Evolutionary conservation across 2,329 filamentous ascomycete genomes (phyloP).

Genomic region (Grosmannia clavigera): DNA sequence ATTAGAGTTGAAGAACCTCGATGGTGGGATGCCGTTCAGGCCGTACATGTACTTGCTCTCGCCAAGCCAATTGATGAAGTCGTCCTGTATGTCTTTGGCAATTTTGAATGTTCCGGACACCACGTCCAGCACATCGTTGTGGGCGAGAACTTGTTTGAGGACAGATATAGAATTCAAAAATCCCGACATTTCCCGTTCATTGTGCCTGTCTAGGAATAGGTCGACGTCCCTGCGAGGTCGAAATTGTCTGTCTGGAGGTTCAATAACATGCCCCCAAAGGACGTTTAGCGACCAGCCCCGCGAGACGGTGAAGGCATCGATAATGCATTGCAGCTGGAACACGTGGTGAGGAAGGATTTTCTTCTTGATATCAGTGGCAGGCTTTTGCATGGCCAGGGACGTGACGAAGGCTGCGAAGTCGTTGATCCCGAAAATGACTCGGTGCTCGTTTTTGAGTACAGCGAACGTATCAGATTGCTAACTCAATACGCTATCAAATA

Average conservation of each 20-base stretch:
- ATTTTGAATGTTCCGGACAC: constrained; percentile 6
- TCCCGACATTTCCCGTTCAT: constrained; percentile 17
- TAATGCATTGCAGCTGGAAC: constrained; percentile 37
- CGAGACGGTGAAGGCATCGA: constrained; percentile 32
- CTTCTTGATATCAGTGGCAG: constrained; percentile 21
- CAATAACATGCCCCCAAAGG: constrained; percentile 23
- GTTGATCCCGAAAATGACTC: constrained; percentile 29
- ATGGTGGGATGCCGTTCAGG: constrained; percentile 24
- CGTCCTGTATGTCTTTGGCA: constrained; percentile 15
- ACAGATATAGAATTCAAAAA: constrained; percentile 18
- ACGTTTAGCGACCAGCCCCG: constrained; percentile 27
- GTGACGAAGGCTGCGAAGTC: constrained; percentile 33
- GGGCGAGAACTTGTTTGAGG: constrained; percentile 19
- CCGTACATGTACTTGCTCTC: constrained; percentile 21
- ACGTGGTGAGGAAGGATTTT: constrained; percentile 34
- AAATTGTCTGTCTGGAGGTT: constrained; percentile 22
- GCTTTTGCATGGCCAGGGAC: constrained; percentile 31
- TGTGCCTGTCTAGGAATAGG: constrained; percentile 27
- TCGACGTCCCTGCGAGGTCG: constrained; percentile 28
- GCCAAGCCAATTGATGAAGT: constrained; percentile 26
- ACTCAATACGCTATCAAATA: too few relatives aligned
- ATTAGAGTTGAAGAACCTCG: constrained; percentile 27
- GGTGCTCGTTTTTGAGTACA: constrained; percentile 14
- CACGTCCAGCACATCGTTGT: constrained; percentile 15
- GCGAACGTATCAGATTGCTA: too few relatives aligned